These are phyloP conservation scores for Pseudotsuga menziesii DNA, from an alignment of 75 land plant genomes.

Conservation along the genomic window DNA sequence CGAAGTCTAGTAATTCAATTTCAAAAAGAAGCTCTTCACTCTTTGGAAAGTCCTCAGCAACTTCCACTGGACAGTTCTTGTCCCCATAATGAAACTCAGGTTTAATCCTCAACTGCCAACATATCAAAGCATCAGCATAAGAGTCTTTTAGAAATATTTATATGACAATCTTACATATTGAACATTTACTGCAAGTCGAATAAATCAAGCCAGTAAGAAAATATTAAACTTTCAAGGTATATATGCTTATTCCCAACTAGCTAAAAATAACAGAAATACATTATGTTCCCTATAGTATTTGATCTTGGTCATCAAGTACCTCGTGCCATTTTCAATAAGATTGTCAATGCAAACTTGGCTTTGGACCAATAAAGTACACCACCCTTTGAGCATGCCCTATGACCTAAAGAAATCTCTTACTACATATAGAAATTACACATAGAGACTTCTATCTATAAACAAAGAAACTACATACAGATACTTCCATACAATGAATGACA, in stretches of 20 bases:
- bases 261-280: background rate
- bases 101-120: constrained; percentile 82
- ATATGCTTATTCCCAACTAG: background rate
- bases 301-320: background rate
- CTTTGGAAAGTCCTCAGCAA: constrained; percentile 61
- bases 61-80: constrained; percentile 74
- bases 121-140: background rate
- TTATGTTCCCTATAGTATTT: background rate
- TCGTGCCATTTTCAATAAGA: background rate
- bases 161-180: background rate
- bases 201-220: background rate
- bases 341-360: background rate
- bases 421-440: no score
- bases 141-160: background rate
- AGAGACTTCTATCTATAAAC: no score
- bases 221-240: background rate
- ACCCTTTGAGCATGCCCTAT: constrained; percentile 4
- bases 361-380: background rate
- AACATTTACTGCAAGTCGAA: background rate
- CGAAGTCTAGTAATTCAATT: constrained; percentile 84
- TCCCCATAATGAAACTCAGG: constrained; percentile 91
- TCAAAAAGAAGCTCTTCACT: constrained; percentile 91
- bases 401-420: background rate
- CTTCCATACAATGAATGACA: background rate
- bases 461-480: background rate